Evolutionary conservation across 805 yeast genomes (phyloP).

Genomic region (Sporopachydermia lactativora): DNA sequence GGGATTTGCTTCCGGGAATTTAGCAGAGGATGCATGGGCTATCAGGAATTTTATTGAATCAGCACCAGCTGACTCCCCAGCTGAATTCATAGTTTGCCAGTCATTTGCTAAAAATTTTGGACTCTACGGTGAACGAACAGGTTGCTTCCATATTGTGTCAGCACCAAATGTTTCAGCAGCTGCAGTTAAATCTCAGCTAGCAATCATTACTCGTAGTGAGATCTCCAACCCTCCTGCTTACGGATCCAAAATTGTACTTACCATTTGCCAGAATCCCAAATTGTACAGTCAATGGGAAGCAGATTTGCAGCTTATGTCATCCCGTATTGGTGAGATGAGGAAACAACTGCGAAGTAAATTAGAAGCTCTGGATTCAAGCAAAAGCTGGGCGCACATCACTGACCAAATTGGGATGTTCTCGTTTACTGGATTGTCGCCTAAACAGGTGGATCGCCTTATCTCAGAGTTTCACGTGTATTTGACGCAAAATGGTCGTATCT

Average conservation of each 20-base stretch:
- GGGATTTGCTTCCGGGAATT: slow-evolving; percentile 82
- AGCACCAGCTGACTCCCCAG: slow-evolving; percentile 21
- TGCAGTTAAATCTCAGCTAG: slow-evolving; percentile 62
- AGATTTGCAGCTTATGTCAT: slow-evolving; percentile 69
- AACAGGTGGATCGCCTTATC: slow-evolving; percentile 60
- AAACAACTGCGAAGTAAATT: slow-evolving; percentile 45
- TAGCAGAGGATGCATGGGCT: slow-evolving; percentile 55
- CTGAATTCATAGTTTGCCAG: slow-evolving; percentile 58
- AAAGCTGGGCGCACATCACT: slow-evolving; percentile 76
- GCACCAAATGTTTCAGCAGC: slow-evolving; percentile 30
- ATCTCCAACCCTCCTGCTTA: slow-evolving; percentile 92
- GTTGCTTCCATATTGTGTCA: slow-evolving; percentile 53
- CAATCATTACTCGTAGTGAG: slow-evolving; percentile 70
- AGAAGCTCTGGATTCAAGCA: slow-evolving; percentile 36
- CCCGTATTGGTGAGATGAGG: slow-evolving; percentile 67
- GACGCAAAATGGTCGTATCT: slow-evolving; percentile 82
- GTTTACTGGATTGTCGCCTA: slow-evolving; percentile 65
- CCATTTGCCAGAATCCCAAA: slow-evolving; percentile 46
- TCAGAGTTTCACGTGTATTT: slow-evolving; percentile 67
- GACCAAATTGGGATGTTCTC: slow-evolving; percentile 96
- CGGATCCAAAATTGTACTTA: slow-evolving; percentile 81
- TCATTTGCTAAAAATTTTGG: slow-evolving; percentile 95
- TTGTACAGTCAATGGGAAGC: slow-evolving; percentile 63
- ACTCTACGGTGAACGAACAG: slow-evolving; percentile 88
- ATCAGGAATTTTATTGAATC: slow-evolving; percentile 30